Base-by-base conservation (phyloP, 805 yeast species). In the Kuraishia hungarica region DNA sequence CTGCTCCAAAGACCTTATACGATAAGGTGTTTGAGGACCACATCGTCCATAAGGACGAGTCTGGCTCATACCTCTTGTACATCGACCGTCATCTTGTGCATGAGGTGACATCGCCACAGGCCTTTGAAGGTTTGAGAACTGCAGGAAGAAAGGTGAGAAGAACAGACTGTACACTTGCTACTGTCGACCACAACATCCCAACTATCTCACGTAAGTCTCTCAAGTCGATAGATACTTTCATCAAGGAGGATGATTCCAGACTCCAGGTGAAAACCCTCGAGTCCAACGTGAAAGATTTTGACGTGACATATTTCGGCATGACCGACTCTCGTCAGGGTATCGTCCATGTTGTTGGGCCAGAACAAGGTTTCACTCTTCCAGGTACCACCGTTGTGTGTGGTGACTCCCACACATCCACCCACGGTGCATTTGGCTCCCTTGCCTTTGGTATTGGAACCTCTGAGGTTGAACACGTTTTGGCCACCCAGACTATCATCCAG, bases 371-470 rank as follows among this genome's bases (percentile, higher is more conserved):
- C 75, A 94, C 99, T 39, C 78, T 94, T 54, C 99, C 99, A 43
- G 99, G 99, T 64, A 91, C 98, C 53, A 94, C 99, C 2, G 97
- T 94, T 39, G 99, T 94, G 50, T 94, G 99, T 75, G 99, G 99
- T 72, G 99, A 94, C 71, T 91, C 97, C 2, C 99, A 94, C 71
- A 94, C 99, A 26, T 90, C 97, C 2, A 94, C 99, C 1, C 99
- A 94, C 68, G 99, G 99, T 65, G 99, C 99, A 50, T 94, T 94
- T 68, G 99, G 99, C 59, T 77, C 98, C 10, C 80, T 94, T 56
- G 99, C 99, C 13, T 94, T 94, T 65, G 99, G 99, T 75, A 94
- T 94, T 67, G 99, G 99, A 70, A 94, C 99, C 56, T 92, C 97
- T 15, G 99, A 94, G 75, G 99, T 94, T 55, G 99, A 94, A 77